Conservation (phyloP, 805 yeast species). For the Candida glaebosa region DNA sequence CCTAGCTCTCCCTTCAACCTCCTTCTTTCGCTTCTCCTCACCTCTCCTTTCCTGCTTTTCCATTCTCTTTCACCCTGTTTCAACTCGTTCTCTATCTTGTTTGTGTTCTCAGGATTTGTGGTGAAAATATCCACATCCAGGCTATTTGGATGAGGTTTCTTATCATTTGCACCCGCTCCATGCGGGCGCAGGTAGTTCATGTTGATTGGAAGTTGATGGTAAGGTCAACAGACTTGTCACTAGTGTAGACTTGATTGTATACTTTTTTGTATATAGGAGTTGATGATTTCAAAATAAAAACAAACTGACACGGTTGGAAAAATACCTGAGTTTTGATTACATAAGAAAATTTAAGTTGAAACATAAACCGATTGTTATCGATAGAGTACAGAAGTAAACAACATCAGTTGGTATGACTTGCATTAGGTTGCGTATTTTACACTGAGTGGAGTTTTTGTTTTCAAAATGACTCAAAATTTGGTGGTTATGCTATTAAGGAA, state of each 20-base stretch:
- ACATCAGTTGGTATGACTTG: no score
- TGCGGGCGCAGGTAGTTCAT: conserved; percentile 25
- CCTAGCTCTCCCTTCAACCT: background rate
- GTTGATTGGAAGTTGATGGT: background rate
- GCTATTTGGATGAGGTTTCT: background rate
- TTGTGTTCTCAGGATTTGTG: background rate
- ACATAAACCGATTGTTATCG: no score
- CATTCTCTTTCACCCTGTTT: background rate
- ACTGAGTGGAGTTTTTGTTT: no score
- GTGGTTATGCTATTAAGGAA: no score
- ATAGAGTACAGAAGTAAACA: no score
- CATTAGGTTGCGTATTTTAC: no score
- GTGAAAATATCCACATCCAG: background rate
- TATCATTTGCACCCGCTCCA: conserved; percentile 17
- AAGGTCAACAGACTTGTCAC: background rate
- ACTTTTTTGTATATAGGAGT: background rate
- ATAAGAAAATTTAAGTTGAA: no score
- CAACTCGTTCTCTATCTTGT: background rate
- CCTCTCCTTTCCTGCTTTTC: background rate
- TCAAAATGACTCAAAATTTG: no score
- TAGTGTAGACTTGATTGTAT: background rate
- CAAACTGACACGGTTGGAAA: background rate
- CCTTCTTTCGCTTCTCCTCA: background rate
- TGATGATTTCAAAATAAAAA: background rate
- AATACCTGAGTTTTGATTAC: background rate